Base-by-base conservation (phyloP, 129 eudicot species). In the Saussurea involucrata region DNA sequence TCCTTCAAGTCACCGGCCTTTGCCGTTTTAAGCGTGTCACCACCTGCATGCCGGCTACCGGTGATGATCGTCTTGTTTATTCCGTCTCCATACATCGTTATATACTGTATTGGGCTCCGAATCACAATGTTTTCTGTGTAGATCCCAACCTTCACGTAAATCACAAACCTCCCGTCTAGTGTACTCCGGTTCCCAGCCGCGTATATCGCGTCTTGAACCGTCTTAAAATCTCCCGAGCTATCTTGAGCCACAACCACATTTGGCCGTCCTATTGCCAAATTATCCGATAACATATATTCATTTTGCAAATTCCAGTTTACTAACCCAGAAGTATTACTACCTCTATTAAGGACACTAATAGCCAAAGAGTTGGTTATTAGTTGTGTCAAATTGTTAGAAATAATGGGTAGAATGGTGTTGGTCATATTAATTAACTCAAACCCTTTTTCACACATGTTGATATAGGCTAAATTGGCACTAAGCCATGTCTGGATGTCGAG, bases 21-120 rank as follows among this genome's bases (percentile, higher is more conserved):
- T 12, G 34, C 4, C 8, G 83, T 80, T 24, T 17, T 8, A 22
- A 65, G 10, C 78, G 9, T 17, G 42, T 73, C 74, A 49, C 70
- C 76, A 74, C 75, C 76, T 11, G 37, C 21, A 74, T 67, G 80
- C 33, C 70, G 69, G 37, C 8, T 10, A n/a, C 95, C 87, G 1
- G 95, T 87, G 76, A 91, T 85, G 64, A 86, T 81, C 6, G 89
- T 76, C 66, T 69, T 82, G 21, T 78, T 37, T 8, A 90, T 85
- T 69, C 97, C 97, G 25, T 88, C 97, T 64, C 97, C 97, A 49
- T 77, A 88, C 76, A 91, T 86, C 53, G 34, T 78, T 21, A 91
- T 73, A 64, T 80, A 63, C 5, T 24, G 20, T 18, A 73, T 73
- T 13, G 72, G 42, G 34, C 72, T 74, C 1, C 65, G 68, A 20